These are phyloP conservation scores for Sarocladium strictum DNA, from an alignment of 2,329 filamentous ascomycete species.

Conservation along the genomic window DNA sequence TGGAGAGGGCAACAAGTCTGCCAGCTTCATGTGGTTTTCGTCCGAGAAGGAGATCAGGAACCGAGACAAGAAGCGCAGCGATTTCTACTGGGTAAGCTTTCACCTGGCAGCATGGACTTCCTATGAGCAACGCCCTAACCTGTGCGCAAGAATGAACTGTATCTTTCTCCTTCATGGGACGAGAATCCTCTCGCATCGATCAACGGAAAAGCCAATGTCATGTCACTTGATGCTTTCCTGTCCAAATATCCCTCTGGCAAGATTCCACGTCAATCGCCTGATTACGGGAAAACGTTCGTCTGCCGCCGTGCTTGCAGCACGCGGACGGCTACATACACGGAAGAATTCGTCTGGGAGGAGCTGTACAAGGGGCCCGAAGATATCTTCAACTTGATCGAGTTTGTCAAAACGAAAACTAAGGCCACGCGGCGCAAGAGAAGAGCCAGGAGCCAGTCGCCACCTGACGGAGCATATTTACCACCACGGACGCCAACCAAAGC, in stretches of 20 bases:
- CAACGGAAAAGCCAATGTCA: conserved; percentile 77
- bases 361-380: conserved; percentile 61
- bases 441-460: conserved; percentile 25
- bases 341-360: conserved; percentile 89
- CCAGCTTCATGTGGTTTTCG: conserved; percentile 93
- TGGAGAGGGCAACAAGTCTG: conserved; percentile 51
- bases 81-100: conserved; percentile 60
- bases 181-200: conserved; percentile 82
- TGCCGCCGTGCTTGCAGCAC: conserved; percentile 88
- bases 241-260: conserved; percentile 67
- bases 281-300: conserved; percentile 81
- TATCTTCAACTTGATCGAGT: conserved; percentile 59
- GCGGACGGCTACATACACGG: conserved; percentile 81
- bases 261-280: conserved; percentile 64
- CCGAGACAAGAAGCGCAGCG: conserved; percentile 72
- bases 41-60: conserved; percentile 85
- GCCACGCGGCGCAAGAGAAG: conserved; percentile 40
- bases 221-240: conserved; percentile 66
- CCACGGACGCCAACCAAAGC: conserved; percentile 33
- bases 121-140: neutral
- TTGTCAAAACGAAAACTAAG: conserved; percentile 68
- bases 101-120: neutral
- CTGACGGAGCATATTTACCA: conserved; percentile 25
- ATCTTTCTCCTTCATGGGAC: conserved; percentile 83
- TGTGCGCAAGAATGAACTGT: conserved; percentile 69